Conservation (phyloP, 148 eudicot species). For the Simmondsia chinensis region DNA sequence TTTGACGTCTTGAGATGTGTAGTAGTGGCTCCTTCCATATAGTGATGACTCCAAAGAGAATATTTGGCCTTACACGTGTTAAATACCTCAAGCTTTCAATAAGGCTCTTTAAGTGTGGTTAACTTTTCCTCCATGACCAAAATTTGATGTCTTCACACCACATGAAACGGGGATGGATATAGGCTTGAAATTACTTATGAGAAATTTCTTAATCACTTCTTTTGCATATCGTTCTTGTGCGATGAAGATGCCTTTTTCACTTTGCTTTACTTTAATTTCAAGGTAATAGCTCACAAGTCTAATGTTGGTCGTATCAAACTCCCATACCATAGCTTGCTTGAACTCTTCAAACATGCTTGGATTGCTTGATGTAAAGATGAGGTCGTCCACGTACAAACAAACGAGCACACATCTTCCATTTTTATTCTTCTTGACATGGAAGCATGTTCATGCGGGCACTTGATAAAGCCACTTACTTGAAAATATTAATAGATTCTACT, state of each 20-base stretch:
- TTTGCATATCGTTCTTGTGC: not conserved
- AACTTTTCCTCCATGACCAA: not conserved
- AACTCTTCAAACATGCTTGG: not conserved
- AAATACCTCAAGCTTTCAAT: conserved; percentile 6
- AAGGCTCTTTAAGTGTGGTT: not conserved
- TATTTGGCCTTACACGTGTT: conserved; percentile 3
- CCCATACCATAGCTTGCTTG: not conserved
- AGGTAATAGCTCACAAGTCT: no score
- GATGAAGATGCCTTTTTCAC: no score
- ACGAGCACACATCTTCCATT: not conserved
- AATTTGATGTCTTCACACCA: not conserved
- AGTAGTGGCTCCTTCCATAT: not conserved
- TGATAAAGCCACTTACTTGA: not conserved
- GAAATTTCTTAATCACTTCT: not conserved
- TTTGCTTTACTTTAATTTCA: no score
- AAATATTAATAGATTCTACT: not conserved
- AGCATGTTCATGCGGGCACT: not conserved
- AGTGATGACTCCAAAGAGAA: not conserved
- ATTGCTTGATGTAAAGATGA: not conserved
- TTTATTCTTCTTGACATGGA: not conserved
- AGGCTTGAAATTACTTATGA: not conserved
- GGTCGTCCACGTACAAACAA: not conserved
- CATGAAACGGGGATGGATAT: not conserved
- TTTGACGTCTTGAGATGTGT: conserved; percentile 4
- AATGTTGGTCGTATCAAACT: no score